Percentiles rank a stretch among this genome's conserved stretches.
Evolutionary conservation across 176 grass and related monocot genomes (phyloP).

Genomic region (Aegilops bicornis): DNA sequence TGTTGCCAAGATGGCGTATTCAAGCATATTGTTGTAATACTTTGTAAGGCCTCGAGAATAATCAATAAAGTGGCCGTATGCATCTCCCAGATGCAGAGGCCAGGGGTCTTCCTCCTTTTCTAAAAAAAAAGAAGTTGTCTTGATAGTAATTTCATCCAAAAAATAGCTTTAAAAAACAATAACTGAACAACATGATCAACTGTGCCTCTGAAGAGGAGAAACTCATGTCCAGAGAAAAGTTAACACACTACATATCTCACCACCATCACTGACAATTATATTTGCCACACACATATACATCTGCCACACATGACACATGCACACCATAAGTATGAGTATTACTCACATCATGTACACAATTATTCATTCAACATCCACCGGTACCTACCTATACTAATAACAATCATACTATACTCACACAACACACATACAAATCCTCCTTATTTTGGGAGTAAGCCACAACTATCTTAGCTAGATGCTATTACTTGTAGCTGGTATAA

Average conservation of each 20-base stretch:
- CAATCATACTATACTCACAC: neutral
- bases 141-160: neutral
- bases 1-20: too few relatives aligned
- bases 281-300: neutral
- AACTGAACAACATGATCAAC: neutral
- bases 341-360: neutral
- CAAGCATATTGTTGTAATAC: too few relatives aligned
- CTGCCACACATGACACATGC: neutral
- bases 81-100: too few relatives aligned
- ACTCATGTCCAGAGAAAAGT: neutral
- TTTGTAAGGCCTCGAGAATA: too few relatives aligned
- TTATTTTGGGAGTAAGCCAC: neutral
- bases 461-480: neutral
- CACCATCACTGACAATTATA: neutral
- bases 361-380: neutral
- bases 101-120: too few relatives aligned
- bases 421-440: neutral
- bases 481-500: neutral
- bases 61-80: too few relatives aligned
- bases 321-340: neutral
- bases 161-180: neutral
- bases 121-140: too few relatives aligned
- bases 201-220: neutral
- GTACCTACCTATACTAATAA: neutral
- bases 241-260: neutral